Evolutionary conservation across 2,329 filamentous ascomycete species (phyloP), one percentile per base, ranked within the genome.

Genomic region (Thelonectria blattea): DNA sequence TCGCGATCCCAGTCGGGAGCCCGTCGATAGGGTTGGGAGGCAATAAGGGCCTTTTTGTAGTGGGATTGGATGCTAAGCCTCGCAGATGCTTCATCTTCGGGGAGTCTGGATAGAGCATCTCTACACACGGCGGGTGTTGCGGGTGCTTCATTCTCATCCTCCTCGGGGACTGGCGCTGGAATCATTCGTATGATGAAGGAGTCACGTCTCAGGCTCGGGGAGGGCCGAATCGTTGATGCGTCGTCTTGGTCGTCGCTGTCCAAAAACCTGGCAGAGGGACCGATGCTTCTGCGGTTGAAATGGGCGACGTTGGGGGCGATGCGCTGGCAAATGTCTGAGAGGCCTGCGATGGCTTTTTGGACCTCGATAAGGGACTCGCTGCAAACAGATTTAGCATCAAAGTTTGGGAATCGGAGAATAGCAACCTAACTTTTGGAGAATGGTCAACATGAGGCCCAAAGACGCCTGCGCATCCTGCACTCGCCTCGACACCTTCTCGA

Each of bases 251-350:
- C 42, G n/a, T 54, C 42, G 8, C 6, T 14, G 15, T 37, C 27
- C 2, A 18, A 27, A 10, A 22, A 27, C 15, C 42, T 54, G 15
- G 14, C 17, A 22, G 45, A 47, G 30, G 30, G 15, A 18, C 17
- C 37, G 42, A 47, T 17, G 52, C 52, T 54, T 39, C 52, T 54
- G 42, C 52, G 42, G 24, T 27, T 54, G 30, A 54, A 30, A 39
- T 54, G 42, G 10, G 52, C 42, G 15, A 54, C 52, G 52, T 54
- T 54, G 18, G 52, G 52, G 39, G 52, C 52, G 17, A 54, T 54
- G 12, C 52, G 30, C 9, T 39, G 30, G 12, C 42, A 54, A 27
- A 47, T 54, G 11, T 47, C 52, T 4, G 52, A 10, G 42, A 54
- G 52, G 14, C 42, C 30, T 22, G 24, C 52, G 20, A 54, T 54